Evolutionary conservation across 2,329 filamentous ascomycete genomes (phyloP).

Genomic region (Aspergillus felis): DNA sequence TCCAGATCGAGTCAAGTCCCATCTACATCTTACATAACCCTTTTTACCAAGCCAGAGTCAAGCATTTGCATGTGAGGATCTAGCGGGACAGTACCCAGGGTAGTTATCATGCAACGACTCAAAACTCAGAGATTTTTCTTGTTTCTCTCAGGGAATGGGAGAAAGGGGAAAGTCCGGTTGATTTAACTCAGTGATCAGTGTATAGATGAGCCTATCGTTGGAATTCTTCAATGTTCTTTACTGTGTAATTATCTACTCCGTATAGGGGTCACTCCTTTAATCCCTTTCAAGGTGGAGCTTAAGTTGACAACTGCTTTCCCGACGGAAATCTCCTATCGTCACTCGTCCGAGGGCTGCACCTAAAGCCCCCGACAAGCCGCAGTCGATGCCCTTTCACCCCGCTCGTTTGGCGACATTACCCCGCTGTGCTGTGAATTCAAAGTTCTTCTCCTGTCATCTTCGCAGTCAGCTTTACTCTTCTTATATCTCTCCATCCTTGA

Average conservation of each 20-base stretch:
- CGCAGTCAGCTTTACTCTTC: slow-evolving; percentile 13
- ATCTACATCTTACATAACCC: background rate
- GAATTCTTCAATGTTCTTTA: background rate
- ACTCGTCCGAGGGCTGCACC: slow-evolving; percentile 5
- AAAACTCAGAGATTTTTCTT: background rate
- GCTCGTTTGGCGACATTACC: slow-evolving; percentile 20
- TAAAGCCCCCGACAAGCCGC: slow-evolving; percentile 16
- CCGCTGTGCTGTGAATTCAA: slow-evolving; percentile 19
- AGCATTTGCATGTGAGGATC: background rate
- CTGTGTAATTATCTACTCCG: background rate
- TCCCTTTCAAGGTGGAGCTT: background rate
- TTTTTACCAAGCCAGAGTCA: background rate
- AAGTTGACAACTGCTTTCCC: slow-evolving; percentile 7
- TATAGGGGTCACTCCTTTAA: background rate
- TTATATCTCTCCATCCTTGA: slow-evolving; percentile 11
- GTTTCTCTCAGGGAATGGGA: background rate
- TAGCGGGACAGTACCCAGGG: background rate
- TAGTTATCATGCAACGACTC: background rate
- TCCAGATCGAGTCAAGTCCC: background rate
- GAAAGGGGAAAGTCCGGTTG: background rate
- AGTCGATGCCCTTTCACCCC: slow-evolving; percentile 29
- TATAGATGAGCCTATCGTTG: background rate
- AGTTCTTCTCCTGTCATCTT: slow-evolving; percentile 11
- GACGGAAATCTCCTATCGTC: slow-evolving; percentile 3
- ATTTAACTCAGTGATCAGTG: background rate